Evolutionary conservation across 352 stramenopile genomes (phyloP), one percentile per base, ranked within the genome.

Genomic region (Phytophthora macrochlamydospora): DNA sequence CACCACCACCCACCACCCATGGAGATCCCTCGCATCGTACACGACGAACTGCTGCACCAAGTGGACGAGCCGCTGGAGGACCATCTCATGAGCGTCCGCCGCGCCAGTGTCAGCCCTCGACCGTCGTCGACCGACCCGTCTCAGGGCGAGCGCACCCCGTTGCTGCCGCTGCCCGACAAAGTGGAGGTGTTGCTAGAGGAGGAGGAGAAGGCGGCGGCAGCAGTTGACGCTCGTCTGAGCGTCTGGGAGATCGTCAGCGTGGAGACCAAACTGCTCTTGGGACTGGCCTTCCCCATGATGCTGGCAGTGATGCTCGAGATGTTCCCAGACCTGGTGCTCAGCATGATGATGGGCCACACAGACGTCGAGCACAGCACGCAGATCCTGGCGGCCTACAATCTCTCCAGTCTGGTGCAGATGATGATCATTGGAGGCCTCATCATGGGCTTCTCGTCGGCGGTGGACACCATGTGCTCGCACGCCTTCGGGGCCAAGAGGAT

Each of bases 391-490:
- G 83, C 78, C 55, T 87, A 85, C 61, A 78, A 77, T 18, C 68
- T 91, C 38, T 72, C 64, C 40, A 71, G 46, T 44, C 65, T 87
- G 2, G 72, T 91, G 37, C 79, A 87, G 56, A 79, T 85, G 67
- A 65, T 89, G 49, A 58, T 89, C 40, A 63, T 89, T 40, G 62
- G 67, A 4, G 74, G 73, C 1, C 63, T 89, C 52, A 73, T 87
- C 50, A 86, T 71, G 51, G 83, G 81, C 3, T 61, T 86, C 13
- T 75, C 72, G 11, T 87, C 78, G 11, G 83, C 81, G 18, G 78
- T 89, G 48, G 78, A 90, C 67, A 92, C 81, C 14, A 72, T 90
- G 65, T 87, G 77, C 50, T 85, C 79, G 35, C 79, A 92, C 64
- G 79, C 81, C 2, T 91, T 84, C 55, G 84, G 84, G n/a, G 84